Base-by-base conservation (phyloP, 1,284 basidiomycete genomes). In the Heimioporus retisporus region DNA sequence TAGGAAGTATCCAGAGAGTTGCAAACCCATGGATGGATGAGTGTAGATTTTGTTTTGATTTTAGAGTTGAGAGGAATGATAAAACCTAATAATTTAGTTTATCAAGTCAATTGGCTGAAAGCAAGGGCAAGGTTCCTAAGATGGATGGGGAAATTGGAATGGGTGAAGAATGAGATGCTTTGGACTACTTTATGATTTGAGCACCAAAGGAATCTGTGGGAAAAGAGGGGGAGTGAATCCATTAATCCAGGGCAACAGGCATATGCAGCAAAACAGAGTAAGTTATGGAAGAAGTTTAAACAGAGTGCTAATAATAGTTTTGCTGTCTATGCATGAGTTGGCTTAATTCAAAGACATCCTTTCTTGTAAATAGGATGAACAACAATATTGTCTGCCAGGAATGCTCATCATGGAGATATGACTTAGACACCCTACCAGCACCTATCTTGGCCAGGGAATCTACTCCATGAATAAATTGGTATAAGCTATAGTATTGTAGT, bases 151-250 rank as follows among this genome's bases (percentile, higher is more conserved):
- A 64, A 72, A 16, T 2, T 72, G 25, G n/a, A 57, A 4, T 53
- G 72, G 42, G 68, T 72, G 1, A 57, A 53, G 15, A 23, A 72
- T 48, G 65, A 71, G 31, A 71, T 71, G 71, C 42, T 31, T 58
- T 71, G 71, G 60, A 67, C 56, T 10, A 61, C 46, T 4, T 25
- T 60, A 3, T 71, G 53, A 56, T 72, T 72, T 51, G 51, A 55
- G n/a, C 19, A 67, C 50, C 54, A 64, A 14, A 44, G 59, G 43
- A 5, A 60, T 21, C 16, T 54, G 46, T 72, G 69, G 53, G 55
- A 65, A 10, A 56, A 28, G 16, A 48, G 46, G 46, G 21, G 46
- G 46, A 48, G 13, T 19, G 15, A 53, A 44, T 40, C 6, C 3
- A 19, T 19, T 4, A 19, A 35, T 14, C 4, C 42, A 19, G 62